Percentiles rank a stretch among this genome's conserved stretches.
phyloP scores from a whole-genome alignment of 768 basidiomycete genomes.

The Paxillus involutus region DNA sequence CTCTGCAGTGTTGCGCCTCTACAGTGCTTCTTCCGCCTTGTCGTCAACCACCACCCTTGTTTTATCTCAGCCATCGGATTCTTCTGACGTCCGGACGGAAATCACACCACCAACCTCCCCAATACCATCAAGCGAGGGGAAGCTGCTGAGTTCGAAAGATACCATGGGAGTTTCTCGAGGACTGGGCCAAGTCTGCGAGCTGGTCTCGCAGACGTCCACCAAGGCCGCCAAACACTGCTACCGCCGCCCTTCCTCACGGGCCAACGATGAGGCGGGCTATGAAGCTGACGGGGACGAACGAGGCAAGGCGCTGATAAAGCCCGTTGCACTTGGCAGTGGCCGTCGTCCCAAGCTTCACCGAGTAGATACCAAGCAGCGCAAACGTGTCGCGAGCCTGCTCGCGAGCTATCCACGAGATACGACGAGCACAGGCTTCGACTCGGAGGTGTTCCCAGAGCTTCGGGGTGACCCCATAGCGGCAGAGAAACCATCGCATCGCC shows the following conservation, averaged over 20 bases:
- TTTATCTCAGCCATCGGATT: slow-evolving; percentile 9
- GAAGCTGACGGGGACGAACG: slow-evolving; percentile 22
- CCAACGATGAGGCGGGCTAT: slow-evolving; percentile 23
- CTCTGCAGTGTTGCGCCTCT: not conserved
- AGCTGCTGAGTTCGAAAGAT: slow-evolving; percentile 5
- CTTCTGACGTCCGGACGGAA: slow-evolving; percentile 18
- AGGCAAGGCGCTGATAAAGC: not conserved
- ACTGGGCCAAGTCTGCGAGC: slow-evolving; percentile 5
- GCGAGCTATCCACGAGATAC: not conserved
- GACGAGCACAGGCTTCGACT: not conserved
- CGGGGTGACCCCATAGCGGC: not conserved
- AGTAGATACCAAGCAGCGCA: slow-evolving; percentile 24
- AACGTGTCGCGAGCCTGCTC: slow-evolving; percentile 27
- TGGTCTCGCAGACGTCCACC: not conserved
- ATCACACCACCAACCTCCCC: slow-evolving; percentile 22
- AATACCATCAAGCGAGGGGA: slow-evolving; percentile 3
- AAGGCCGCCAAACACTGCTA: not conserved
- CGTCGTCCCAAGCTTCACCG: slow-evolving; percentile 20
- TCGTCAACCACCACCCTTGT: slow-evolving; percentile 14
- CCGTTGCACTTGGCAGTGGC: not conserved
- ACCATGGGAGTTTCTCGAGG: slow-evolving; percentile 13
- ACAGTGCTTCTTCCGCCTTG: slow-evolving; percentile 6
- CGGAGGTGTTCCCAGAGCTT: not conserved
- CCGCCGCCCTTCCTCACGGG: not conserved
- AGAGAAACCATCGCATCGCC: not conserved